phyloP scores from a whole-genome alignment of 1,284 basidiomycete genomes.

The Tylopilus orsonianus region DNA sequence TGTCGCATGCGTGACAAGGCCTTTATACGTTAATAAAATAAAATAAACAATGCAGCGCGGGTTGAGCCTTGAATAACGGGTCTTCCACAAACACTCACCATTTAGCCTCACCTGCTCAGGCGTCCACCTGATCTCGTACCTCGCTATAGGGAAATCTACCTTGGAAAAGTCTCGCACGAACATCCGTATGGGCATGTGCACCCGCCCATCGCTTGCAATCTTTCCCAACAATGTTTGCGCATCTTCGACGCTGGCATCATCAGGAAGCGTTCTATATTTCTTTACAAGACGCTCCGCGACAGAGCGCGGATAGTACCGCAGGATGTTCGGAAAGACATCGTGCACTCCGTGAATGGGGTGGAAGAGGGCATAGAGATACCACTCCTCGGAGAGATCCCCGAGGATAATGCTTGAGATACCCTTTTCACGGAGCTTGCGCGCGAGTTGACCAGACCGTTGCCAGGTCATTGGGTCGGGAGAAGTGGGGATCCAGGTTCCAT shows the following conservation, averaged over 20 bases:
- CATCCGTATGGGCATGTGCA: constrained; percentile 66
- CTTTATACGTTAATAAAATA: too few relatives aligned
- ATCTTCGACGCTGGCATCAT: constrained; percentile 42
- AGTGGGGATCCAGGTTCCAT: constrained; percentile 53
- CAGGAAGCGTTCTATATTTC: constrained; percentile 42
- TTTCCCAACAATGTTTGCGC: constrained; percentile 46
- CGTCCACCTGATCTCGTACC: constrained; percentile 70
- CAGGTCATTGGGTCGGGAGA: constrained; percentile 60
- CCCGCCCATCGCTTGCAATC: constrained; percentile 66
- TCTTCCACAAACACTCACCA: too few relatives aligned
- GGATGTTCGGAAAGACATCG: constrained; percentile 58
- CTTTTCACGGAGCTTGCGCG: constrained; percentile 49
- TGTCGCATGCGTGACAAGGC: constrained; percentile 67
- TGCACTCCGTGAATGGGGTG: constrained; percentile 49
- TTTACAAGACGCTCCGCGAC: constrained; percentile 48
- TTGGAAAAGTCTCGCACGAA: constrained; percentile 58
- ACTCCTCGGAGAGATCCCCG: constrained; percentile 73
- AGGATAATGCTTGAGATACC: constrained; percentile 62
- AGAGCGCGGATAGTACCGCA: constrained; percentile 57
- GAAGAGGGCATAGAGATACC: constrained; percentile 72
- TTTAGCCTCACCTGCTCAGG: constrained; percentile 55
- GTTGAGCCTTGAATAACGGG: too few relatives aligned
- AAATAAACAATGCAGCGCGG: too few relatives aligned
- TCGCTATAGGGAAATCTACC: constrained; percentile 57
- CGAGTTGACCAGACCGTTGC: constrained; percentile 64